Evolutionary conservation across 192 early-diverging fungal species (phyloP).

Genomic region (Bifiguratus adelaidae): DNA sequence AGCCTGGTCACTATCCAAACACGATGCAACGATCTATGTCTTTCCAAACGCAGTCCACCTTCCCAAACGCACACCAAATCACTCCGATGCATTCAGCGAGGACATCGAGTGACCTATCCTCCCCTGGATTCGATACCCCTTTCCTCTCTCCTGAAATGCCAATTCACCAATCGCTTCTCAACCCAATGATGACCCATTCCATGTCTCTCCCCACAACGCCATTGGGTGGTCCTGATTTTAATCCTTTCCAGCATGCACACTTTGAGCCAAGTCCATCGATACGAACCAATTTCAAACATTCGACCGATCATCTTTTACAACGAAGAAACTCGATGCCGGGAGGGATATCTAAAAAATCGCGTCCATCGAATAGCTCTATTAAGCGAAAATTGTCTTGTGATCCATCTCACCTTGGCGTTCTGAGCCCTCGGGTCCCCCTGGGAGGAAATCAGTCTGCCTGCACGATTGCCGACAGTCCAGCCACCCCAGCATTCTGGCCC

Average conservation of each 20-base stretch:
- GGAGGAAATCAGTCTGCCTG: no score
- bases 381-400: no score
- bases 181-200: background rate
- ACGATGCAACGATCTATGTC: no score
- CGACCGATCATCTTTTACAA: background rate
- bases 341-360: background rate
- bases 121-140: background rate
- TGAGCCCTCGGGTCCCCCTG: no score
- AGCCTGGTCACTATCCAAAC: background rate
- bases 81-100: no score
- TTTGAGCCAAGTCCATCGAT: no score
- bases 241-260: no score
- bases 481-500: slow-evolving; percentile 17
- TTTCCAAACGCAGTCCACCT: no score
- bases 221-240: no score
- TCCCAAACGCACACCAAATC: background rate
- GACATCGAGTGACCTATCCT: background rate
- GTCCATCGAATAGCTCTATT: slow-evolving; percentile 1
- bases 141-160: slow-evolving; percentile 4
- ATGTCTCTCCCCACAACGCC: background rate
- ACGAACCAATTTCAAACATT: background rate
- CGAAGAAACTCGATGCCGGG: slow-evolving; percentile 1
- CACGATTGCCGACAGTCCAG: no score
- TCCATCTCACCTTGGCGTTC: no score
- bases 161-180: slow-evolving; percentile 1